Percentiles rank a stretch among this genome's conserved stretches.
Evolutionary conservation across 352 stramenopile genomes (phyloP).

Genomic region (Phytopythium delawarense): DNA sequence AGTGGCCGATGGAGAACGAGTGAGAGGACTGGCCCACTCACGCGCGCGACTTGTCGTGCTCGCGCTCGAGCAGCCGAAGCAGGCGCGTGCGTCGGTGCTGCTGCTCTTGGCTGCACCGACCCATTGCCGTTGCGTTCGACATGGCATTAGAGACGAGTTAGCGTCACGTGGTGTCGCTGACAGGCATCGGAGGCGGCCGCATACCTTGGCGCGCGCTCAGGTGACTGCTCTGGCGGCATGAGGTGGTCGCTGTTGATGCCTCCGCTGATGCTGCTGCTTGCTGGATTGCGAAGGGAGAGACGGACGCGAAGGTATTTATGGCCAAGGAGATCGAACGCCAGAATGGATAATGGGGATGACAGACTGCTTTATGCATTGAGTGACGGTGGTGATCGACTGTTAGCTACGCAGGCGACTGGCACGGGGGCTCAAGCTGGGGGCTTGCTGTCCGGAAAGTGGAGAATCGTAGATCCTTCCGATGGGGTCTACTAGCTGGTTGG

Average conservation of each 20-base stretch:
- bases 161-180: too few relatives aligned
- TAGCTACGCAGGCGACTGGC: constrained; percentile 4
- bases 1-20: neutral
- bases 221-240: neutral
- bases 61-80: constrained; percentile 20
- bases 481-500: constrained; percentile 4
- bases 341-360: neutral
- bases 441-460: neutral
- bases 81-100: constrained; percentile 17
- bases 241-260: neutral
- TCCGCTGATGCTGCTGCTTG: too few relatives aligned
- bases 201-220: neutral
- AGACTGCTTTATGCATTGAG: neutral
- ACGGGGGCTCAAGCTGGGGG: neutral
- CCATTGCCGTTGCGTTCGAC: neutral
- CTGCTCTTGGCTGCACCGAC: neutral
- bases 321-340: neutral
- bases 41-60: constrained; percentile 17
- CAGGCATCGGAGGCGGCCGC: neutral
- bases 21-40: neutral
- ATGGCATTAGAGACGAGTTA: too few relatives aligned
- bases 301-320: neutral
- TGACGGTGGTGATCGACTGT: neutral
- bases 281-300: neutral
- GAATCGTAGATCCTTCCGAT: constrained; percentile 7